A percentile compares a stretch with the other conserved stretches of the same genome.
These are phyloP conservation scores for Thymus quinquecostatus DNA, from an alignment of 257 asterid species.

Conservation along the genomic window DNA sequence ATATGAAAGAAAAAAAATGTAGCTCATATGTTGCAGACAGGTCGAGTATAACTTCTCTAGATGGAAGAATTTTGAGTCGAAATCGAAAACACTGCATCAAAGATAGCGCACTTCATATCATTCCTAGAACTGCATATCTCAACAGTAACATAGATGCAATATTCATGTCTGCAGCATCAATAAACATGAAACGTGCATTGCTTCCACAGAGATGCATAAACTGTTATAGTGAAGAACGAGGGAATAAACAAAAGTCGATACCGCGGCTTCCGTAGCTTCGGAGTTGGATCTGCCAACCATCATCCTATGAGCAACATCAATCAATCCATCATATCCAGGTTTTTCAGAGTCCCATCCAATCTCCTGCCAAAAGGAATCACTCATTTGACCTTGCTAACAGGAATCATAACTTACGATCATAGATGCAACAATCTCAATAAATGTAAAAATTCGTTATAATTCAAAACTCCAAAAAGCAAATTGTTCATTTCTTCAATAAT, in stretches of 20 bases:
- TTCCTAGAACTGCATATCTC: neutral
- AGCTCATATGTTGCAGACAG: neutral
- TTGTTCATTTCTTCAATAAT: neutral
- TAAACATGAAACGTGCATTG: neutral
- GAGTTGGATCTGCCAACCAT: constrained; percentile 71
- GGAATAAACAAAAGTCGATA: constrained; percentile 26
- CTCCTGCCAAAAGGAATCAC: constrained; percentile 45
- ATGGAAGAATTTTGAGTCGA: neutral
- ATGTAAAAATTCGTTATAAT: neutral
- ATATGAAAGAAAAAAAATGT: neutral
- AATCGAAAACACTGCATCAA: neutral
- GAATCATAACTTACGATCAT: neutral
- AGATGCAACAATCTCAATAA: neutral
- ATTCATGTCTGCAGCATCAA: neutral
- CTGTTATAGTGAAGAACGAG: neutral
- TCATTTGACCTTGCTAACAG: neutral
- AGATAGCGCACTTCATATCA: neutral
- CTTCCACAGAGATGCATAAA: neutral
- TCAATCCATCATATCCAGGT: constrained; percentile 82
- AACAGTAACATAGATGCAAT: neutral
- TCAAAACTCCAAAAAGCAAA: neutral
- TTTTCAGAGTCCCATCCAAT: constrained; percentile 85
- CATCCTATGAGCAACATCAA: constrained; percentile 77
- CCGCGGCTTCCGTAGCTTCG: constrained; percentile 72
- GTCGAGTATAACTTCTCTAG: neutral